Evolutionary conservation across 345 rosid genomes (phyloP), one percentile per base, ranked within the genome.

Genomic region (Gossypium anomalum): DNA sequence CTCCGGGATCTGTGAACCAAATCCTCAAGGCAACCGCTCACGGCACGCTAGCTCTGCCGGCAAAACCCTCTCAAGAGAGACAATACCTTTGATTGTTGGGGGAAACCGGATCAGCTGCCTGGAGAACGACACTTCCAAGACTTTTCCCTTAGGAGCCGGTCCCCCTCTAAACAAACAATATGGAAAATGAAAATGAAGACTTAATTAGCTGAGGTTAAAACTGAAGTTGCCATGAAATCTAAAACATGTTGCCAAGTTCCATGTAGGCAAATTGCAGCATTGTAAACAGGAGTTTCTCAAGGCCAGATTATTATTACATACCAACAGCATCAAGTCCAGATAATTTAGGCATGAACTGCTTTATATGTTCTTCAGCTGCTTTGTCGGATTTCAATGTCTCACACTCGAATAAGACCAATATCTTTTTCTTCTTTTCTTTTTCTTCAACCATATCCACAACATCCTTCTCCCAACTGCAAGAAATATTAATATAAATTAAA

Each of bases 361-460:
- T 83, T 76, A 91, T 86, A 82, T 93, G 98, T 19, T 91, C 97
- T 80, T 90, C 98, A 14, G 99, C 99, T 72, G 91, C 96, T 71
- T 90, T 67, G 12, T 88, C 99, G 17, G 99, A 89, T 86, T 95
- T 95, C 81, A 93, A 81, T 41, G 98, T 95, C 85, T 91, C 96
- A 34, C 99, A 93, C 81, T 85, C 96, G 52, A 95, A 93, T 4
- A 89, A 88, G 77, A 95, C 77, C 47, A 61, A 57, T 44, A 91
- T 81, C 84, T 89, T 90, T 81, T 79, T 88, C 87, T 87, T 88
- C 74, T 87, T 87, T 9, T 88, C 86, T 52, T 83, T 81, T 63
- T 86, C 53, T 78, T 93, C 96, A 60, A 89, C 86, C 89, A 93
- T 82, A 17, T 86, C 89, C 25, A 88, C 86, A 76, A 93, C 84